These are phyloP conservation scores for Xylaria scruposa DNA, from an alignment of 495 filamentous ascomycete species.

Conservation along the genomic window DNA sequence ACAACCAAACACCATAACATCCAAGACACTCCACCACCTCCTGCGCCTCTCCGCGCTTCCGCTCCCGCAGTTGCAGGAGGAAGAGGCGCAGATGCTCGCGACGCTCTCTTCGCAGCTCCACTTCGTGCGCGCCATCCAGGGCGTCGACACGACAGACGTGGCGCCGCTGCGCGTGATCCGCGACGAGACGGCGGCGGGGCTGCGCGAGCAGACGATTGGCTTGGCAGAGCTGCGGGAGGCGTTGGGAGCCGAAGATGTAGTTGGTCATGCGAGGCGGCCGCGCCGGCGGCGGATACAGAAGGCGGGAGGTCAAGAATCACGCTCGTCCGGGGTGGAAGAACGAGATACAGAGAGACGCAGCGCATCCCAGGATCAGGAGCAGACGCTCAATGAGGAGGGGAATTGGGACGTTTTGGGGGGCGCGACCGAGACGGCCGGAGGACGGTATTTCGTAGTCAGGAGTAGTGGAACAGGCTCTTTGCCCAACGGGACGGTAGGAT, in stretches of 20 bases:
- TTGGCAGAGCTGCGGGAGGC: slow-evolving; percentile 46
- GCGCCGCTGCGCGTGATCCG: slow-evolving; percentile 77
- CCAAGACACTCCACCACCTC: slow-evolving; percentile 73
- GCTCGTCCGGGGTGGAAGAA: slow-evolving; percentile 23
- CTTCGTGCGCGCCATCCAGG: slow-evolving; percentile 84
- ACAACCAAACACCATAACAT: slow-evolving; percentile 51
- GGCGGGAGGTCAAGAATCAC: slow-evolving; percentile 32
- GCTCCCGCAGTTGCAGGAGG: slow-evolving; percentile 63
- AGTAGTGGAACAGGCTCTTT: slow-evolving; percentile 48
- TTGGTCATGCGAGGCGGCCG: slow-evolving; percentile 54
- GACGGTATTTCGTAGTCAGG: slow-evolving; percentile 79
- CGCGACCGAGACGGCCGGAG: slow-evolving; percentile 68
- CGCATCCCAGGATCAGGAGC: slow-evolving; percentile 32
- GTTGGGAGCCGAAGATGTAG: slow-evolving; percentile 49
- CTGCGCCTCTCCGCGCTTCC: slow-evolving; percentile 90
- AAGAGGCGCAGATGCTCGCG: slow-evolving; percentile 67
- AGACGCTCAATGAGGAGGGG: slow-evolving; percentile 47
- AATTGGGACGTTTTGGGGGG: slow-evolving; percentile 73
- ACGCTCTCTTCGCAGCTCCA: slow-evolving; percentile 84
- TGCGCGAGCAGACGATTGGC: slow-evolving; percentile 51
- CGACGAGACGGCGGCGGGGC: slow-evolving; percentile 70
- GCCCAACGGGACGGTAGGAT: background rate
- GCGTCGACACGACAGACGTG: slow-evolving; percentile 74
- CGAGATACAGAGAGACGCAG: background rate
- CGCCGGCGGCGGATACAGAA: slow-evolving; percentile 43